phyloP scores from a whole-genome alignment of 257 asterid species.

The Solanum appendiculatum region DNA sequence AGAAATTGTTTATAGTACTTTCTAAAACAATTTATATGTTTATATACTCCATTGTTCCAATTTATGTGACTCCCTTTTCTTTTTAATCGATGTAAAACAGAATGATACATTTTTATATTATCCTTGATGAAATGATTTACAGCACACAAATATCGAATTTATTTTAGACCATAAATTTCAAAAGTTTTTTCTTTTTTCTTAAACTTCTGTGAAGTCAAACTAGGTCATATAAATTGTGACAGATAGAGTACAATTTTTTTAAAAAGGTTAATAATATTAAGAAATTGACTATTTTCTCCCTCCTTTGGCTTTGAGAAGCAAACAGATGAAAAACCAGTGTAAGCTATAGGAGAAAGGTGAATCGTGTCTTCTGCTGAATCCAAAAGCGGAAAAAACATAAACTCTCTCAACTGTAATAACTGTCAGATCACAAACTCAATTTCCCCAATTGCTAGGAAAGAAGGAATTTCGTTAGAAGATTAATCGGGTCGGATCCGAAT shows the following conservation, averaged over 20 bases:
- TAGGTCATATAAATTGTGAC: too few relatives aligned
- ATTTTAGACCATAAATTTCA: neutral
- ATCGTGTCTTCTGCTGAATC: neutral
- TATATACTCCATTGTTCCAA: too few relatives aligned
- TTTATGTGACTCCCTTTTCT: too few relatives aligned
- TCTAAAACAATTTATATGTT: too few relatives aligned
- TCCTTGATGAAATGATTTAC: too few relatives aligned
- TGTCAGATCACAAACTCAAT: neutral
- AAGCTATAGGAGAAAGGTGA: neutral
- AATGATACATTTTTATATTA: too few relatives aligned
- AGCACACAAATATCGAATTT: too few relatives aligned
- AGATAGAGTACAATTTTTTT: too few relatives aligned
- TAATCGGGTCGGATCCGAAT: constrained; percentile 19
- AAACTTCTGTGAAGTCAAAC: too few relatives aligned
- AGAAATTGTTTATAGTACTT: neutral
- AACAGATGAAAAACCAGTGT: neutral
- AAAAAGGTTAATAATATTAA: neutral
- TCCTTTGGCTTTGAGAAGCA: neutral
- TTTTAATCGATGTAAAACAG: too few relatives aligned
- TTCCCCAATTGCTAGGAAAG: neutral
- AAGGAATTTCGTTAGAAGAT: neutral
- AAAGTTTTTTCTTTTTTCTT: too few relatives aligned
- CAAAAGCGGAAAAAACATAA: neutral
- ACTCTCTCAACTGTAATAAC: neutral
- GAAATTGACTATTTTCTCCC: neutral